A percentile compares a stretch with the other conserved stretches of the same genome.
These are phyloP conservation scores for Phytophthora sansomeana DNA, from an alignment of 352 stramenopile species.

Conservation along the genomic window DNA sequence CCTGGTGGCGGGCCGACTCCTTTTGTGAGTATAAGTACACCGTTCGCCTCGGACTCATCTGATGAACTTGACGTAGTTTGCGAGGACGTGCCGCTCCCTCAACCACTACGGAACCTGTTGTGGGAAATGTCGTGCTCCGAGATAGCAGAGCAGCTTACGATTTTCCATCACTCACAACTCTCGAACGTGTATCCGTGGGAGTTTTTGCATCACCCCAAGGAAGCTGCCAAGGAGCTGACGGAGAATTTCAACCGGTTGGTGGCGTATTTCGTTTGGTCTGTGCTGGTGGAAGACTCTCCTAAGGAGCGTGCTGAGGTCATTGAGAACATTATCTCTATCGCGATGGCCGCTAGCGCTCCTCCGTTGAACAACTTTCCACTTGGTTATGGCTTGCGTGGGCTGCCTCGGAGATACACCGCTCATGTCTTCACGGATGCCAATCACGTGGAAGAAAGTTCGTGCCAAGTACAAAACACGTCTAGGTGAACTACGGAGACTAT, in stretches of 20 bases:
- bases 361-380: constrained; percentile 76
- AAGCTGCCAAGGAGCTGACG: constrained; percentile 58
- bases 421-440: constrained; percentile 71
- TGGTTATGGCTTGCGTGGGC: constrained; percentile 84
- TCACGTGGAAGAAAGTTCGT: constrained; percentile 78
- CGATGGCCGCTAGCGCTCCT: constrained; percentile 46
- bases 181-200: constrained; percentile 56
- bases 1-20: constrained; percentile 14
- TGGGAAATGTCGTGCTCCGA: constrained; percentile 61
- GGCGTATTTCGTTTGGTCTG: constrained; percentile 77
- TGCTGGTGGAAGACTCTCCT: constrained; percentile 70
- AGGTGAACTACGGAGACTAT: constrained; percentile 64
- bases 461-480: constrained; percentile 74
- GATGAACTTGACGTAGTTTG: constrained; percentile 54
- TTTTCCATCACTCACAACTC: constrained; percentile 72
- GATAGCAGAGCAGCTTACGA: constrained; percentile 71
- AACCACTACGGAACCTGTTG: constrained; percentile 55
- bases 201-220: constrained; percentile 57
- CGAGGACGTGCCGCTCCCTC: constrained; percentile 47
- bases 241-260: constrained; percentile 76
- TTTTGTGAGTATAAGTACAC: constrained; percentile 21
- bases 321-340: constrained; percentile 75
- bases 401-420: constrained; percentile 75
- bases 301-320: constrained; percentile 79
- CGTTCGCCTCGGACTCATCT: constrained; percentile 18